phyloP scores from a whole-genome alignment of 2,329 filamentous ascomycete species.

The Cytospora leucostoma region DNA sequence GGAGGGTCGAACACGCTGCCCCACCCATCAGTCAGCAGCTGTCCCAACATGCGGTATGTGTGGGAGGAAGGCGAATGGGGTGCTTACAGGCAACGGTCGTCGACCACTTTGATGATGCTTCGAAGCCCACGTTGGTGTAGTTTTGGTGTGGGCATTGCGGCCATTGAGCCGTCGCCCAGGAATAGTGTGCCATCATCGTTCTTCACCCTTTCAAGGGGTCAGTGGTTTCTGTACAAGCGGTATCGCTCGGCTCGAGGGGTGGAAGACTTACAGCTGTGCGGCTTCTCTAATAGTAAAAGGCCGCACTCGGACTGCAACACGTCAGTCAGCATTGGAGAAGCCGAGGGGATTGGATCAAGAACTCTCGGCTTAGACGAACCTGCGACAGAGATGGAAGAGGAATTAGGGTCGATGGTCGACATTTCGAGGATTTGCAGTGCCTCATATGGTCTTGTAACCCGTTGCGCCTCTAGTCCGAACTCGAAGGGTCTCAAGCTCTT shows the following conservation, averaged over 20 bases:
- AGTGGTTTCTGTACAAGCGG: constrained; percentile 6
- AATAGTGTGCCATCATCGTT: constrained; percentile 86
- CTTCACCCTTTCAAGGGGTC: constrained; percentile 49
- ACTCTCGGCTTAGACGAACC: constrained; percentile 39
- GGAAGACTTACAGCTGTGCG: constrained; percentile 71
- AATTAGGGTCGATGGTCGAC: constrained; percentile 45
- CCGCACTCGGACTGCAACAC: constrained; percentile 62
- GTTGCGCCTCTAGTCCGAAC: background rate
- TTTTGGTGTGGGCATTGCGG: constrained; percentile 81
- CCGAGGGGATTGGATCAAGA: background rate
- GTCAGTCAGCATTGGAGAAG: constrained; percentile 37
- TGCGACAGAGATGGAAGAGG: constrained; percentile 61
- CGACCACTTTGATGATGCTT: constrained; percentile 92
- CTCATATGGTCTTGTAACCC: constrained; percentile 21
- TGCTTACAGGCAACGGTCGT: constrained; percentile 90
- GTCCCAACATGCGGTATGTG: constrained; percentile 5
- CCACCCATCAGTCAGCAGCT: constrained; percentile 29
- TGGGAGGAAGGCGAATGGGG: background rate
- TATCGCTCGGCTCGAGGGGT: background rate
- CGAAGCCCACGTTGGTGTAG: constrained; percentile 83
- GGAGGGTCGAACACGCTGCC: constrained; percentile 92
- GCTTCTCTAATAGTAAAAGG: constrained; percentile 88
- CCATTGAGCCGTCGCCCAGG: constrained; percentile 93
- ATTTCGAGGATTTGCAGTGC: constrained; percentile 31
- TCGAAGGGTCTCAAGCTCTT: constrained; percentile 1